phyloP scores from a whole-genome alignment of 192 early-diverging fungal species.

The Funneliformis geosporum region DNA sequence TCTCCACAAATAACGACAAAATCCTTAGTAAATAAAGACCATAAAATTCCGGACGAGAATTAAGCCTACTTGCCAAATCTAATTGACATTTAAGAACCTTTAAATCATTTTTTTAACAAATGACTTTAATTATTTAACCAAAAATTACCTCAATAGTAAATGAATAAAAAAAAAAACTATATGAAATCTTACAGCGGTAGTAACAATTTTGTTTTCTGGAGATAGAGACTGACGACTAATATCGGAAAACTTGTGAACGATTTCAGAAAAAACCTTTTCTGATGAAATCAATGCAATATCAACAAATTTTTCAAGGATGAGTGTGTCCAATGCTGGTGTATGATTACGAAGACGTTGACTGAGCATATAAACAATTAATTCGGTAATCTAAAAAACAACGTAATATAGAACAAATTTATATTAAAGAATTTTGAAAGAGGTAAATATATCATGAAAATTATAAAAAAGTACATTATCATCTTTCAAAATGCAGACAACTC shows the following conservation, averaged over 20 bases:
- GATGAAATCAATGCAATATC: constrained; percentile 63
- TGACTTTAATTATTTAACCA: neutral
- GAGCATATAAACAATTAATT: constrained; percentile 64
- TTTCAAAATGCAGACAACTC: constrained; percentile 55
- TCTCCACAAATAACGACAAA: constrained; percentile 61
- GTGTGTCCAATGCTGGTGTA: constrained; percentile 48
- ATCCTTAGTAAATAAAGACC: constrained; percentile 52
- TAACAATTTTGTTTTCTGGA: constrained; percentile 50
- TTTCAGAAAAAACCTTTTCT: constrained; percentile 57
- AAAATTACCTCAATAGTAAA: constrained; percentile 6
- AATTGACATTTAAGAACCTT: constrained; percentile 51
- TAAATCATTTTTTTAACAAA: neutral
- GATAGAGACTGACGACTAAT: constrained; percentile 45
- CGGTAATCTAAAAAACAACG: constrained; percentile 49
- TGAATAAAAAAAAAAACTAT: neutral
- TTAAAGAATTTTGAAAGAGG: neutral
- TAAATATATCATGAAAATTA: neutral
- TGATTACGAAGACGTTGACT: constrained; percentile 60
- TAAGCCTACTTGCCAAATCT: constrained; percentile 52
- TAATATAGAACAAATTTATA: neutral
- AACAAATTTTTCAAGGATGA: constrained; percentile 59
- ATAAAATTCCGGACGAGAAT: constrained; percentile 57
- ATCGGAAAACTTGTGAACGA: constrained; percentile 53
- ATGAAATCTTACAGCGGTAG: constrained; percentile 46
- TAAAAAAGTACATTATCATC: constrained; percentile 50